These are phyloP conservation scores for Blastomyces silverae DNA, from an alignment of 2,329 filamentous ascomycete species.

Conservation along the genomic window DNA sequence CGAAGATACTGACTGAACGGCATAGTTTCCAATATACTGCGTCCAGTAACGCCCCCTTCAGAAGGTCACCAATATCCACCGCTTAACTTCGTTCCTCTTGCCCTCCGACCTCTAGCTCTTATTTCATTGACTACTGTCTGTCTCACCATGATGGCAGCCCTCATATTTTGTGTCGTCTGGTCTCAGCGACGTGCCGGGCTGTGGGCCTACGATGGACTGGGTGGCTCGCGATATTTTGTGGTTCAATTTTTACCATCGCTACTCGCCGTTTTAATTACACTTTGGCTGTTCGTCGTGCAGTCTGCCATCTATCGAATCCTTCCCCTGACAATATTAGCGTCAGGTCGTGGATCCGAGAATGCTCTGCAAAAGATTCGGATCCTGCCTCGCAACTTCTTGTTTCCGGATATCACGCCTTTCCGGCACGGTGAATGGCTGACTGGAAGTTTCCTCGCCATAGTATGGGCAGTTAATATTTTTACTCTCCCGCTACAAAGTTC, in stretches of 20 bases:
- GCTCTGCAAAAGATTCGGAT: conserved; percentile 58
- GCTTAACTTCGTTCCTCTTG: conserved; percentile 64
- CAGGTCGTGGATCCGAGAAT: conserved; percentile 52
- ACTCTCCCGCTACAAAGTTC: conserved; percentile 75
- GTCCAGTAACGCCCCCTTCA: conserved; percentile 43
- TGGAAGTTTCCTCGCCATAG: conserved; percentile 58
- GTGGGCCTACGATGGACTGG: conserved; percentile 60
- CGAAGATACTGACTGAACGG: conserved; percentile 16
- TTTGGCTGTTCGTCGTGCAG: conserved; percentile 72
- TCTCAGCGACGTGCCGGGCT: conserved; percentile 59
- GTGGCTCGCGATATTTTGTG: conserved; percentile 70
- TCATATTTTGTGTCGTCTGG: conserved; percentile 67
- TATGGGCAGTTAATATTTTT: conserved; percentile 68
- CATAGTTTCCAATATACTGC: conserved; percentile 40
- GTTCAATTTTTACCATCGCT: conserved; percentile 81
- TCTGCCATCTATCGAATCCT: conserved; percentile 66
- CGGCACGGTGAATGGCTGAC: conserved; percentile 61
- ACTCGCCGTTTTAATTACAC: conserved; percentile 60
- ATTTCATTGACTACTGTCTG: conserved; percentile 55
- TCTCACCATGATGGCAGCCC: conserved; percentile 61
- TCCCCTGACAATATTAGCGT: conserved; percentile 72
- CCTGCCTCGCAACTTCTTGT: conserved; percentile 57
- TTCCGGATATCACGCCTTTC: conserved; percentile 63
- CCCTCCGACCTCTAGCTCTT: conserved; percentile 62
- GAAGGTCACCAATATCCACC: conserved; percentile 43